A percentile compares a stretch with the other conserved stretches of the same genome.
These are phyloP conservation scores for Platanthera guangdongensis DNA, from an alignment of 106 monocot species.

Conservation along the genomic window DNA sequence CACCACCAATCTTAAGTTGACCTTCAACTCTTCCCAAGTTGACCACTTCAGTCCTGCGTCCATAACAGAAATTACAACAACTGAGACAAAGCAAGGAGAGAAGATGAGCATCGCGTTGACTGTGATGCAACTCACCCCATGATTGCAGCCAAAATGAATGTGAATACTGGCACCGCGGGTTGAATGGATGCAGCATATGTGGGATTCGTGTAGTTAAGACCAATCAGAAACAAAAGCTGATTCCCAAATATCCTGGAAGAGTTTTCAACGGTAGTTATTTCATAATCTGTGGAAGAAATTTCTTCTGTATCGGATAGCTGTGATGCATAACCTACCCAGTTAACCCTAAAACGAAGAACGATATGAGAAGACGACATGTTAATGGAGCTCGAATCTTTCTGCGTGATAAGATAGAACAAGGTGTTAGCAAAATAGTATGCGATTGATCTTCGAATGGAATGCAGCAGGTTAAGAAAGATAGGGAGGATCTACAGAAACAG, in stretches of 20 bases:
- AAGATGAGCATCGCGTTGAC: not conserved
- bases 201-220: conserved; percentile 87
- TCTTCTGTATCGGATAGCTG: not conserved
- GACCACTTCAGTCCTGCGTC: conserved; percentile 53
- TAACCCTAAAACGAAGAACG: conserved; percentile 83
- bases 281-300: not conserved
- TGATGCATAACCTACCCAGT: conserved; percentile 49
- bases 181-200: conserved; percentile 89
- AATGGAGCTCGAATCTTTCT: conserved; percentile 52
- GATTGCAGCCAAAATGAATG: conserved; percentile 64
- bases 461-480: not conserved
- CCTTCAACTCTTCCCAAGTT: conserved; percentile 58
- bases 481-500: no score
- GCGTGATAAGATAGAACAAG: conserved; percentile 1
- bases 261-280: conserved; percentile 1
- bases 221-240: conserved; percentile 80
- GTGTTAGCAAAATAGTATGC: not conserved
- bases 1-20: conserved; percentile 57
- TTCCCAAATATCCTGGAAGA: conserved; percentile 77
- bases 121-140: conserved; percentile 44
- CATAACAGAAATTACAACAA: not conserved
- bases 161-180: conserved; percentile 81
- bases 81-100: conserved; percentile 1
- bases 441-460: not conserved
- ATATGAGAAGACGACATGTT: conserved; percentile 45